Percentiles rank a stretch among this genome's conserved stretches.
Conservation (phyloP, 352 stramenopile species). For the Phytophthora megakarya region DNA sequence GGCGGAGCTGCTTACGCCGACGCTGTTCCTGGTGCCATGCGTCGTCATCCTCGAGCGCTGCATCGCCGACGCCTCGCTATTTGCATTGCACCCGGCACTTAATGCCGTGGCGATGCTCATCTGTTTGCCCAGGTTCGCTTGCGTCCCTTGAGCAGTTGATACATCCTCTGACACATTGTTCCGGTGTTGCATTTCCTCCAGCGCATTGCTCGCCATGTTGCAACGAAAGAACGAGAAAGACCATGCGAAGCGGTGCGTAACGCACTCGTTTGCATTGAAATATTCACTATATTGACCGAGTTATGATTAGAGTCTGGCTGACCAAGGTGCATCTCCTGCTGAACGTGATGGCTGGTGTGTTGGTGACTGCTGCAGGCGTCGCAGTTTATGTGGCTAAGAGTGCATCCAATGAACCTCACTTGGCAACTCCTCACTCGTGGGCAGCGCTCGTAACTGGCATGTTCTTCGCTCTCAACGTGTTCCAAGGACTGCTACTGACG, state of each 20-base stretch:
- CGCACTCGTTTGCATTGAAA: background rate
- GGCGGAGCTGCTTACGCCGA: conserved; percentile 34
- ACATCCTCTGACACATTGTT: conserved; percentile 8
- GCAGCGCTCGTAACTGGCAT: conserved; percentile 49
- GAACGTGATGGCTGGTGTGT: conserved; percentile 43
- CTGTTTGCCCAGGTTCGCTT: conserved; percentile 49
- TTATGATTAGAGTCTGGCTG: conserved; percentile 46
- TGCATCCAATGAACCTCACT: conserved; percentile 35
- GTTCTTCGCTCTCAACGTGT: conserved; percentile 69
- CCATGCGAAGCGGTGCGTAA: conserved; percentile 44
- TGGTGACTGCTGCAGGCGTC: conserved; percentile 44
- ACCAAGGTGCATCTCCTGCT: conserved; percentile 64
- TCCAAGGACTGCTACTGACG: conserved; percentile 69
- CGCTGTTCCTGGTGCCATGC: conserved; percentile 61
- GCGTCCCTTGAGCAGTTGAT: background rate
- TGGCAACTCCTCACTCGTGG: conserved; percentile 61
- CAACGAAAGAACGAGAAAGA: conserved; percentile 49
- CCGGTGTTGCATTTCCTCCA: conserved; percentile 16
- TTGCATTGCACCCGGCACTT: conserved; percentile 57
- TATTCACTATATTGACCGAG: conserved; percentile 5
- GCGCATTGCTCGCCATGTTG: conserved; percentile 61
- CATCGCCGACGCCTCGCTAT: conserved; percentile 47
- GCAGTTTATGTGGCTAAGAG: conserved; percentile 50
- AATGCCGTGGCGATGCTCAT: conserved; percentile 60
- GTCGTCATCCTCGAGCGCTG: conserved; percentile 52